phyloP scores from a whole-genome alignment of 148 eudicot genomes.

The Arctostaphylos glauca region DNA sequence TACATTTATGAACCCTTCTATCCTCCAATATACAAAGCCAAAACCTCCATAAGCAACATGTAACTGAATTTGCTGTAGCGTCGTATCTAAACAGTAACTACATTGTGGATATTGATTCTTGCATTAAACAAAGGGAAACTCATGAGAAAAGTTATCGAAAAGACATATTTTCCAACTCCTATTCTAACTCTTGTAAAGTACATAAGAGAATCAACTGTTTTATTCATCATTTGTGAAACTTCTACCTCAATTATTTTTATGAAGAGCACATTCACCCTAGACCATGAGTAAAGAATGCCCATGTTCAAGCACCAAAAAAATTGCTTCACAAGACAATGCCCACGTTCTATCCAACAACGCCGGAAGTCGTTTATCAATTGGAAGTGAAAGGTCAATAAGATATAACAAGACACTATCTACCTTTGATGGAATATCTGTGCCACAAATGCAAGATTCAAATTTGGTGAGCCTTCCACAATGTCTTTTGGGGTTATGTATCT shows the following conservation, averaged over 20 bases:
- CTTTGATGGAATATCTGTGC: conserved; percentile 94
- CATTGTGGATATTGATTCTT: neutral
- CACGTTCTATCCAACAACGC: neutral
- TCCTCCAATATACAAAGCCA: conserved; percentile 1
- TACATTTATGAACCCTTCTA: neutral
- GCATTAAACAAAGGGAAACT: neutral
- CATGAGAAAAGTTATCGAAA: neutral
- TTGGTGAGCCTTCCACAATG: conserved; percentile 81
- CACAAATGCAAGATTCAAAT: conserved; percentile 89
- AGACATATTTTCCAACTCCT: neutral
- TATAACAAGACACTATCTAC: conserved; percentile 28
- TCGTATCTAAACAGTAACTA: neutral
- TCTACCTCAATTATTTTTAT: neutral
- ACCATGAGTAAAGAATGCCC: neutral
- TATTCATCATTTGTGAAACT: neutral
- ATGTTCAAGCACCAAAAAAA: conserved; percentile 8
- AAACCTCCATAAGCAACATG: neutral
- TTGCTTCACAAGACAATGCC: neutral
- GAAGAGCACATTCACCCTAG: neutral
- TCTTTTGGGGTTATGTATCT: conserved; percentile 76
- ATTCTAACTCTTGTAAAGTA: neutral
- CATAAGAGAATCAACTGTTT: neutral
- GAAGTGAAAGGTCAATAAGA: neutral
- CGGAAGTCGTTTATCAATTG: neutral
- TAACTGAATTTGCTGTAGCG: neutral